A percentile compares a stretch with the other conserved stretches of the same genome.
Conservation (phyloP, 208 protist species). For the Crithidia sp. region DNA sequence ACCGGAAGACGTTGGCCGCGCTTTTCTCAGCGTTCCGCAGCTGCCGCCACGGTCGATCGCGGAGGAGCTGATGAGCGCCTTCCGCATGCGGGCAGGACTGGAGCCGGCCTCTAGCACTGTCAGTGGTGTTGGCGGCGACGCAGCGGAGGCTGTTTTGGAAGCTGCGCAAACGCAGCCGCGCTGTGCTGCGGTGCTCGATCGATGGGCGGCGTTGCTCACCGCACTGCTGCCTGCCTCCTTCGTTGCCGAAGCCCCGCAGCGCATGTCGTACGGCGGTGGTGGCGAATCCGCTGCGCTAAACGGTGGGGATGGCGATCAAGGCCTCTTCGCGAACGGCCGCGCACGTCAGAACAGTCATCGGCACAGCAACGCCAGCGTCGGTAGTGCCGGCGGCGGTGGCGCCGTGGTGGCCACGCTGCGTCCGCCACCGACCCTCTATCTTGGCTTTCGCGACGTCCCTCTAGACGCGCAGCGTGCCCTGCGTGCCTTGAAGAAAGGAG, state of each 20-base stretch:
- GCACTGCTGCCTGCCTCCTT: conserved; percentile 30
- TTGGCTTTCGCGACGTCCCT: conserved; percentile 68
- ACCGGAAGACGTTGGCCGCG: conserved; percentile 74
- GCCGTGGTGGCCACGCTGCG: conserved; percentile 20
- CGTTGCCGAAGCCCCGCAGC: conserved; percentile 1
- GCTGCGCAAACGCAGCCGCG: conserved; percentile 16
- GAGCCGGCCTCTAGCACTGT: neutral
- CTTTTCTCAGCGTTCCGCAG: conserved; percentile 46
- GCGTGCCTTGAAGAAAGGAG: conserved; percentile 31
- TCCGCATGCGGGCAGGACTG: conserved; percentile 54
- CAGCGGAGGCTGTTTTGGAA: neutral
- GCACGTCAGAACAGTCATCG: conserved; percentile 8
- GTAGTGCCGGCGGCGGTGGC: neutral
- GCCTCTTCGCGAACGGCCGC: neutral
- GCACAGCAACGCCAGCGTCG: conserved; percentile 2
- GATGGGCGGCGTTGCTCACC: conserved; percentile 40
- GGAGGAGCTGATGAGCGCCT: conserved; percentile 78
- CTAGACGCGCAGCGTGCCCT: conserved; percentile 51
- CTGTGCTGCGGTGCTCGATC: conserved; percentile 20
- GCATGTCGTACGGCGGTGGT: neutral
- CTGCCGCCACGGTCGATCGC: conserved; percentile 60
- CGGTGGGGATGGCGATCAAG: too few relatives aligned
- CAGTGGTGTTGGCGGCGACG: neutral
- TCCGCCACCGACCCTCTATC: conserved; percentile 60
- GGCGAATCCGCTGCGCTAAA: neutral